Base-by-base conservation (phyloP, 179 eudicot genomes). In the Gypsophila paniculata region DNA sequence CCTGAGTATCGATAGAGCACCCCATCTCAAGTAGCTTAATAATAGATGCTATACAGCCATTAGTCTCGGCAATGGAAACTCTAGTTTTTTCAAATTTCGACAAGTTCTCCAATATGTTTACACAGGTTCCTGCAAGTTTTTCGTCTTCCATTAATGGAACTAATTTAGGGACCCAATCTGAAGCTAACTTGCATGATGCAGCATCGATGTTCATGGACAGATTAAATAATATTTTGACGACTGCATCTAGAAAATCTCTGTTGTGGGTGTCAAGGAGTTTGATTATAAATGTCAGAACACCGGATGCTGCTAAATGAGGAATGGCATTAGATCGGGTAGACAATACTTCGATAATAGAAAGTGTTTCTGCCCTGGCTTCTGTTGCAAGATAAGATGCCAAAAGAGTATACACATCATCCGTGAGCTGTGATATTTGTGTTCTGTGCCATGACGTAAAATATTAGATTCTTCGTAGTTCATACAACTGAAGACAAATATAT, bases 1-100 rank as follows among this genome's bases (percentile, higher is more conserved):
- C 98, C 74, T 93, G 95, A 69, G 72, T 53, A 60, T 82, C 89
- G 70, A 82, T 83, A 7, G 44, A 68, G 68, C 76, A 81, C 12
- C 78, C 89, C 5, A 18, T 48, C 59, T 89, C 96, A 5, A 93
- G 94, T 39, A 90, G 65, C 58, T 82, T 82, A 39, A 79, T 80
- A 55, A 93, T 79, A 9, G 89, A 75, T 53, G 85, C 68, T 51
- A 93, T 84, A 79, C 94, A 89, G 8, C 93, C 96, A 29, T 83
- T 76, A 25, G 91, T 82, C 79, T 86, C 87, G 44, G 85, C 89
- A 63, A 91, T 68, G 5, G 62, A 59, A 38, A 53, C 48, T 79
- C 77, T 79, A 15, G 80, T 77, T 26, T 66, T 85, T 78, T 85
- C 83, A 17, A 73, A 74, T 39, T 72, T 61, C 61, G 85, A 82